Base-by-base conservation (phyloP, 768 basidiomycete genomes). In the Floccularia luteovirens region DNA sequence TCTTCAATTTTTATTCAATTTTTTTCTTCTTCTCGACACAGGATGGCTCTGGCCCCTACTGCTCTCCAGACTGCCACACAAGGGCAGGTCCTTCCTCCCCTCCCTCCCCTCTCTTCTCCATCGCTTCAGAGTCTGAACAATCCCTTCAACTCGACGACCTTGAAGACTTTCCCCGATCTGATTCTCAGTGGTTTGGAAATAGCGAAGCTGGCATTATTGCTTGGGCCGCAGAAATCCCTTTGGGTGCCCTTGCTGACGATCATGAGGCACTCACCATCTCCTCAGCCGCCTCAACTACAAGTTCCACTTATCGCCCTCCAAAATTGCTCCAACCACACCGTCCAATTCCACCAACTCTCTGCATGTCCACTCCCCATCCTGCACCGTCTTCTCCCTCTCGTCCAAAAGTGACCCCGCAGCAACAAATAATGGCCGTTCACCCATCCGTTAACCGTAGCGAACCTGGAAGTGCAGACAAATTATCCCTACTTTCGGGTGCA, bases 341-440 rank as follows among this genome's bases (percentile, higher is more conserved):
- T 24, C 66, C 67, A 2, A 54, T 68, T 2, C 61, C 67, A 0
- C 75, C 77, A 2, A 66, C 76, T 1, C 71, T 80, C 43, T 72
- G 63, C 46, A 61, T 75, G 47, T 70, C 73, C 10, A 64, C 63
- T 1, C 64, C 72, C 0, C 53, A 47, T n/a, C 56, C 46, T 4
- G 35, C 55, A 4, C 47, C 48, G 41, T 56, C 52, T 35, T 56
- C 49, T 34, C 44, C 63, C 30, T 50, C 61, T 21, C 43, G 57
- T 36, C 55, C 68, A 4, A 57, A 65, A 14, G 25, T 50, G 31
- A 59, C 61, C 7, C 55, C 63, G 0, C 57, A 57, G 19, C 62
- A 58, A 31, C 63, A 62, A 16, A 47, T 57, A 11, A n/a, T n/a
- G n/a, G 61, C 59, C 24, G 39, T 57, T 1, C 47, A 57, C 1